Evolutionary conservation across 2,329 filamentous ascomycete genomes (phyloP), one percentile per base, ranked within the genome.

Genomic region (Neoascochyta sp.): DNA sequence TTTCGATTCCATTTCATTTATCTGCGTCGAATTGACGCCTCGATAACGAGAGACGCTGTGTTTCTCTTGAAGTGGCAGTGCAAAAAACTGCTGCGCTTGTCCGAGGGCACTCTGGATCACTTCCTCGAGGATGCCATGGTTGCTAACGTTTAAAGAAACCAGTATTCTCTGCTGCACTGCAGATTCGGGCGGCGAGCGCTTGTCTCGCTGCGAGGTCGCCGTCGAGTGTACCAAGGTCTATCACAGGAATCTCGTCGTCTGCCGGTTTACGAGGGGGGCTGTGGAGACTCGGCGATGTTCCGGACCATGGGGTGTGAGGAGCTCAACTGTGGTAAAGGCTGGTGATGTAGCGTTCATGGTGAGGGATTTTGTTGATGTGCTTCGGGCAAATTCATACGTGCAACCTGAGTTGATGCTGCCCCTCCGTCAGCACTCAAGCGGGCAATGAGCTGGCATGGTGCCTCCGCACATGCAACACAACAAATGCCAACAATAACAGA

Each of bases 191-290:
- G 67, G 65, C 62, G 44, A 68, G 16, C 45, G 66, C 4, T 41
- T 62, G 19, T 57, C 56, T 13, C 65, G 65, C 47, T 39, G 68
- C 27, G 50, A 62, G 15, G 46, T 67, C 8, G 58, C 58, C 23
- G 44, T 58, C 10, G 52, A 60, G 19, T 58, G 58, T 34, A 22
- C 56, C 57, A 6, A 67, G 59, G 4, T 67, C 31, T 8, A 43
- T 43, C 7, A 38, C 22, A 57, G 44, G 62, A 52, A n/a, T 60
- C 52, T 21, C 67, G 66, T 37, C 64, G 16, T 10, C 16, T 10
- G 9, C 12, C 5, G 31, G 31, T 10, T 14, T 16, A 8, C 31
- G 31, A 5, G 24, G n/a, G 31, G 16, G 9, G 31, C 25, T 7
- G 25, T 33, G 9, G 28, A 21, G 21, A 33, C 31, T 13, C 31